Conservation (phyloP, 2,329 filamentous ascomycete species). For the Didymella pinodella region DNA sequence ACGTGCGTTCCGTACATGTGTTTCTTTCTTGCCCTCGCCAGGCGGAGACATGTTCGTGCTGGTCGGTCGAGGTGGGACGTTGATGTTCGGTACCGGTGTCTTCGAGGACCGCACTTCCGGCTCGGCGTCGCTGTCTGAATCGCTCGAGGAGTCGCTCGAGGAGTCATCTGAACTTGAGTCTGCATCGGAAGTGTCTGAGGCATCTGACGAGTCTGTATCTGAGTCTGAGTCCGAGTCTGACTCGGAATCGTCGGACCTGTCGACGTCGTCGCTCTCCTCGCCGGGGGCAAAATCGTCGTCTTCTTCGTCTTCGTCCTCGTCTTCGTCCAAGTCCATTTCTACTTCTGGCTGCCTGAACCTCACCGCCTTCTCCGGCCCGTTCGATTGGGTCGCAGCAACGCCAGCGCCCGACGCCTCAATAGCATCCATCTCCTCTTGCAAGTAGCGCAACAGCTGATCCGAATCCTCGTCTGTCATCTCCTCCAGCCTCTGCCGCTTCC, state of each 20-base stretch:
- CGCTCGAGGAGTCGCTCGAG: conserved; percentile 15
- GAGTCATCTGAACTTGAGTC: conserved; percentile 42
- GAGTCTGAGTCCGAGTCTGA: conserved; percentile 34
- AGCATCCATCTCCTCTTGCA: not conserved
- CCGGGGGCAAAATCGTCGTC: conserved; percentile 41
- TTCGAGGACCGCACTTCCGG: conserved; percentile 38
- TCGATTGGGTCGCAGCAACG: not conserved
- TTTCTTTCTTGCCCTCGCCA: conserved; percentile 59
- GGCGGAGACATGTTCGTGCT: conserved; percentile 49
- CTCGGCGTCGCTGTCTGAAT: conserved; percentile 45
- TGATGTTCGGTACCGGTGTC: conserved; percentile 13
- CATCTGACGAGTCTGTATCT: conserved; percentile 37
- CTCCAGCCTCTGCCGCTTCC: conserved; percentile 66
- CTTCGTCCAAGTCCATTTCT: conserved; percentile 25
- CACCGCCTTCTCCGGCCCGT: conserved; percentile 28
- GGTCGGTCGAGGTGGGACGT: conserved; percentile 1
- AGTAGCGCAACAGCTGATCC: conserved; percentile 18
- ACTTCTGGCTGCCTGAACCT: conserved; percentile 31
- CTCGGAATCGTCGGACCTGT: conserved; percentile 24
- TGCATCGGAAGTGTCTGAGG: conserved; percentile 31
- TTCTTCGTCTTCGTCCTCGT: conserved; percentile 41
- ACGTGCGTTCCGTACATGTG: conserved; percentile 64
- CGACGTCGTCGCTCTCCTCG: conserved; percentile 24
- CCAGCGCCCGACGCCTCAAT: not conserved
- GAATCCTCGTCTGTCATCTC: conserved; percentile 18